Percentiles rank a stretch among this genome's conserved stretches.
These are phyloP conservation scores for Thelonectria discophora DNA, from an alignment of 2,329 filamentous ascomycete genomes.

Conservation along the genomic window DNA sequence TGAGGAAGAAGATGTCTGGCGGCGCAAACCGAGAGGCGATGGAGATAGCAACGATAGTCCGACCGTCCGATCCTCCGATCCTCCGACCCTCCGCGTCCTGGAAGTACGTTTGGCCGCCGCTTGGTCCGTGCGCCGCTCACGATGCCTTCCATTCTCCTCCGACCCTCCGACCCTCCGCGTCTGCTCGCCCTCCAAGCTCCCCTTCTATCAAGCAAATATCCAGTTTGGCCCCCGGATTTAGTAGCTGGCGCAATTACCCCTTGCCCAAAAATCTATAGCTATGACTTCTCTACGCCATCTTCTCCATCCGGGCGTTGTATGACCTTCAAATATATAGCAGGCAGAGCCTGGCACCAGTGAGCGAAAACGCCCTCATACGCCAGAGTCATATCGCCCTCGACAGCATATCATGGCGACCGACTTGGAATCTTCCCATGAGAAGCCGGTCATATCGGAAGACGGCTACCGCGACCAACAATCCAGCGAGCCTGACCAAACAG, in stretches of 20 bases:
- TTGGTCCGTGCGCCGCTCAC: slow-evolving; percentile 2
- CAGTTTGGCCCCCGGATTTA: slow-evolving; percentile 19
- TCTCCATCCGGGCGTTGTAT: slow-evolving; percentile 18
- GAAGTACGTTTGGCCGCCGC: no score
- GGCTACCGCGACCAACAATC: slow-evolving; percentile 27
- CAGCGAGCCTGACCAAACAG: slow-evolving; percentile 23
- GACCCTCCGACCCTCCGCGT: slow-evolving; percentile 23
- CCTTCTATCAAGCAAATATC: slow-evolving; percentile 16
- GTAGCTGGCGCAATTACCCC: slow-evolving; percentile 11
- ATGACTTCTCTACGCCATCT: slow-evolving; percentile 8
- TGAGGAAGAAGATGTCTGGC: slow-evolving; percentile 11
- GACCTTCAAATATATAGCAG: slow-evolving; percentile 22
- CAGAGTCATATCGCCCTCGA: slow-evolving; percentile 12
- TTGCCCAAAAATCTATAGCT: slow-evolving; percentile 20
- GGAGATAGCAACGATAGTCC: slow-evolving; percentile 23
- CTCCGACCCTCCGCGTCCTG: slow-evolving; percentile 1
- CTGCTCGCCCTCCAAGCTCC: slow-evolving; percentile 6
- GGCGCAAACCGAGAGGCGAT: slow-evolving; percentile 19
- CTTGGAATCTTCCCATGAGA: slow-evolving; percentile 26
- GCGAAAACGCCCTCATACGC: slow-evolving; percentile 4
- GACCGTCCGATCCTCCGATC: slow-evolving; percentile 25
- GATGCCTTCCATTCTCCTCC: no score
- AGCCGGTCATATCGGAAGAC: slow-evolving; percentile 17
- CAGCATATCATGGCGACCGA: slow-evolving; percentile 25
- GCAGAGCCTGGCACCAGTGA: slow-evolving; percentile 19